These are phyloP conservation scores for Sicyos baderoa DNA, from an alignment of 306 rosid species.

Conservation along the genomic window DNA sequence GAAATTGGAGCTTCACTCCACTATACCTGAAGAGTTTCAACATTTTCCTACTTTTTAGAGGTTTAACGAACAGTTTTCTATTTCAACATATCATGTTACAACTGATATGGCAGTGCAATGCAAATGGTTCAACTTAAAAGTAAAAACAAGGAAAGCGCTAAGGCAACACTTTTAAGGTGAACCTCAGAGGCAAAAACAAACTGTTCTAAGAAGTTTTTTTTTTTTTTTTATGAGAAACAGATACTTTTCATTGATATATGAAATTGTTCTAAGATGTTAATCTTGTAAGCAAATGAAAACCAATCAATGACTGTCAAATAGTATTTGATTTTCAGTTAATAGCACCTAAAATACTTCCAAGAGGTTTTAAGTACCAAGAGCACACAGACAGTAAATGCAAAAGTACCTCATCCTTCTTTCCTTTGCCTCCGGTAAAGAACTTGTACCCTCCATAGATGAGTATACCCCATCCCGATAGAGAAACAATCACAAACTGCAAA, in stretches of 20 bases:
- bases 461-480: constrained; percentile 81
- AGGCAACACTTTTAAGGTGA: background rate
- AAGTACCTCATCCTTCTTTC: constrained; percentile 83
- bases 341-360: background rate
- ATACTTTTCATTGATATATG: too few relatives aligned
- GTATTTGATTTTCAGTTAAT: background rate
- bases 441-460: constrained; percentile 53
- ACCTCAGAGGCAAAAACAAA: background rate
- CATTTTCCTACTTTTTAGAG: background rate
- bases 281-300: background rate
- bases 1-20: too few relatives aligned
- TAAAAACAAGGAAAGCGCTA: background rate
- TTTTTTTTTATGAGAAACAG: too few relatives aligned
- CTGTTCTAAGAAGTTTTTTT: constrained; percentile 1
- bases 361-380: background rate
- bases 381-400: background rate
- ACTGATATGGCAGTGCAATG: background rate
- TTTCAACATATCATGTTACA: background rate
- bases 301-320: background rate
- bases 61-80: background rate
- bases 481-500: constrained; percentile 71
- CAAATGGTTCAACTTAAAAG: background rate
- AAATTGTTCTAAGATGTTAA: background rate
- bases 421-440: constrained; percentile 57
- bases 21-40: background rate